A percentile compares a stretch with the other conserved stretches of the same genome.
Evolutionary conservation across 306 rosid species (phyloP).

Genomic region (Glycyrrhiza uralensis): DNA sequence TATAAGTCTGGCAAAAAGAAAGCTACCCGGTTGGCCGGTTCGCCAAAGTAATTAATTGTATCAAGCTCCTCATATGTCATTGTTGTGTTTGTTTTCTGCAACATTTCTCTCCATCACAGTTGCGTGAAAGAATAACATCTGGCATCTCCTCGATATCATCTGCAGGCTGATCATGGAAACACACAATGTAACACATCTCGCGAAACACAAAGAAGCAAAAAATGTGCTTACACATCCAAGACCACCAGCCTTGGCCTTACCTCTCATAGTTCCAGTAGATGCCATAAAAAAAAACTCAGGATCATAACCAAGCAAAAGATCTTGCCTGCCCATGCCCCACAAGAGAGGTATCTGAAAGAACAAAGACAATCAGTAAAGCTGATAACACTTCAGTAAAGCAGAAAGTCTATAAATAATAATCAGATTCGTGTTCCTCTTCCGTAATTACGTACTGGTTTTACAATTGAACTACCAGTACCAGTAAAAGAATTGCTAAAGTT

Average conservation of each 20-base stretch:
- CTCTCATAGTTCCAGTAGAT: slow-evolving; percentile 67
- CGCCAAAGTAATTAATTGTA: slow-evolving; percentile 6
- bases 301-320: slow-evolving; percentile 86
- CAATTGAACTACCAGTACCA: neutral
- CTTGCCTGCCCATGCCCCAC: slow-evolving; percentile 95
- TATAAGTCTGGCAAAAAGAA: neutral
- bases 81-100: neutral
- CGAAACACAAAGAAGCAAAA: neutral
- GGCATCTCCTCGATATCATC: slow-evolving; percentile 66
- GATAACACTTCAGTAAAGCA: neutral
- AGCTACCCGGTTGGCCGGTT: neutral
- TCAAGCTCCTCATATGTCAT: slow-evolving; percentile 8
- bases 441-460: neutral
- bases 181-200: neutral
- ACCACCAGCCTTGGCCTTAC: slow-evolving; percentile 37
- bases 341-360: slow-evolving; percentile 64
- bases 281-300: slow-evolving; percentile 67
- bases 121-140: slow-evolving; percentile 38
- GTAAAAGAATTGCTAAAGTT: neutral
- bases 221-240: neutral
- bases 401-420: neutral
- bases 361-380: slow-evolving; percentile 9
- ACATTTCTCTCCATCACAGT: slow-evolving; percentile 32
- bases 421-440: neutral
- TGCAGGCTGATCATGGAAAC: slow-evolving; percentile 49